Base-by-base conservation (phyloP, 2,329 filamentous ascomycete species). In the Epichloe elymi region DNA sequence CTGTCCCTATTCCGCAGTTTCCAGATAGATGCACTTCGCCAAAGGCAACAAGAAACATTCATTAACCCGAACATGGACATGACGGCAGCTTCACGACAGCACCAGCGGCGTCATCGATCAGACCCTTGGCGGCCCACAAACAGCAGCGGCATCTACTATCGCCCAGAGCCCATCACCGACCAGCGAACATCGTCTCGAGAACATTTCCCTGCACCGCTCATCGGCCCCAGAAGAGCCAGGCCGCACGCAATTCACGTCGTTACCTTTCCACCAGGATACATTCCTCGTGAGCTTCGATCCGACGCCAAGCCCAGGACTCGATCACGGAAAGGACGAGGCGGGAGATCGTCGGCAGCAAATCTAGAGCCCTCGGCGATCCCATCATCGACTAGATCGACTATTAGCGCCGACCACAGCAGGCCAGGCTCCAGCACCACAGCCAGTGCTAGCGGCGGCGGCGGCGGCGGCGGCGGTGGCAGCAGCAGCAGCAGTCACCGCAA, bases 171-270 rank as follows among this genome's bases (percentile, higher is more conserved):
- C 19, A 43, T 30, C 38, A n/a, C 19, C 50, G 47, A 40, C 38
- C 41, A 38, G 35, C 45, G 46, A 47, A 30, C 48, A 8, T 20
- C 46, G n/a, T 54, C 50, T 15, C 23, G 41, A 26, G 50, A 46
- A n/a, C 41, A 57, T 15, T 61, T 70, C 48, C 68, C 69, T 8
- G 53, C 61, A 42, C 69, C 69, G 37, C 62, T 67, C 39, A 71
- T 71, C 55, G 65, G 65, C 43, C 65, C 68, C 39, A 63, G 69
- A 46, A 61, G 68, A 55, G 60, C 63, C 37, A 62, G 69, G 37
- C 68, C 67, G 11, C 68, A 71, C 56, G 63, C 68, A 38, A 71
- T 71, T 51, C 68, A 71, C 60, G 68, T 71, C 49, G 57, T 70
- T 54, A 70, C 67, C 30, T 71, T 67, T 50, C 69, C 69, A 3